phyloP scores from a whole-genome alignment of 148 eudicot species.

The Camellia granthamiana region DNA sequence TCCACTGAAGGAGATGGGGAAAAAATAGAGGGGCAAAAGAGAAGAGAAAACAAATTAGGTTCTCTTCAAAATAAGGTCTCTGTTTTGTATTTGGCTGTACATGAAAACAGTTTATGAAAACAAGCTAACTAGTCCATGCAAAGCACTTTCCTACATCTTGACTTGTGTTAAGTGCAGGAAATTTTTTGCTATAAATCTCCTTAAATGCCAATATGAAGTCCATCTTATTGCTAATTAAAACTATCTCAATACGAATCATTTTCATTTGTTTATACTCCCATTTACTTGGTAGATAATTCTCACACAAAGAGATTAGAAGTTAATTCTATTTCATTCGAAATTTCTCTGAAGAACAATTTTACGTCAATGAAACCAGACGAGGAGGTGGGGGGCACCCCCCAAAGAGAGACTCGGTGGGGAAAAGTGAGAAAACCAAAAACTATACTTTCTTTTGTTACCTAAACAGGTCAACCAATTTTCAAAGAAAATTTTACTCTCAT shows the following conservation, averaged over 20 bases:
- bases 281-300: not conserved
- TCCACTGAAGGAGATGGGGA: not conserved
- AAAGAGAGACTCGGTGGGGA: no score
- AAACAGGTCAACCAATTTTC: not conserved
- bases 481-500: no score
- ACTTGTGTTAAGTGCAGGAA: not conserved
- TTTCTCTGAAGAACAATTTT: no score
- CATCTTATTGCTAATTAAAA: not conserved
- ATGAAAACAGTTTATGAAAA: not conserved
- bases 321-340: no score
- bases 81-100: not conserved
- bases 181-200: not conserved
- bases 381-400: no score
- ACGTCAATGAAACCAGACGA: no score
- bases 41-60: no score
- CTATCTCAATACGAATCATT: not conserved
- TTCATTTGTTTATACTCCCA: not conserved
- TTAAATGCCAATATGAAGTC: not conserved
- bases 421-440: no score
- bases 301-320: not conserved
- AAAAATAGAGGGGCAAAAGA: no score
- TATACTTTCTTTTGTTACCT: not conserved
- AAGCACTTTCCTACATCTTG: not conserved
- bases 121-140: not conserved
- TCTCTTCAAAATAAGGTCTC: not conserved